Evolutionary conservation across 1,139 yeast species (phyloP).

Genomic region (Arxiozyma telluris): DNA sequence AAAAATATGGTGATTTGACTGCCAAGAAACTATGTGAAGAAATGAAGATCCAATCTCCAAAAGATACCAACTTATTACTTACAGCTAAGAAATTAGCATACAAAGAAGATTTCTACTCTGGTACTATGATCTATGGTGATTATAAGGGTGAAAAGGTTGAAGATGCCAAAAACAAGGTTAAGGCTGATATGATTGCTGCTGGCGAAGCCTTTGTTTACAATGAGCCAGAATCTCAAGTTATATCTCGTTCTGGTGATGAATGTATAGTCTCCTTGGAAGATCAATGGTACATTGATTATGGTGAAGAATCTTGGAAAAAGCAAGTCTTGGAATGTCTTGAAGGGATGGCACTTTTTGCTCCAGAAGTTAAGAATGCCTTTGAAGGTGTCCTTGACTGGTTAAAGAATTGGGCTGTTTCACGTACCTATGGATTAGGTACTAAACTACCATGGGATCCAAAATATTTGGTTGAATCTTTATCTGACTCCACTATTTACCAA

Average conservation of each 20-base stretch:
- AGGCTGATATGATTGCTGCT: constrained; percentile 65
- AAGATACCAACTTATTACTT: constrained; percentile 78
- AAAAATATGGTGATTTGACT: constrained; percentile 78
- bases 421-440: constrained; percentile 95
- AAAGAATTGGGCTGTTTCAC: constrained; percentile 96
- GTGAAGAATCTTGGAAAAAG: constrained; percentile 89
- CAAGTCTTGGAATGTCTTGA: constrained; percentile 75
- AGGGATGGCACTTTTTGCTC: constrained; percentile 67
- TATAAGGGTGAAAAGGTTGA: constrained; percentile 88
- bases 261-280: constrained; percentile 96
- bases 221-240: constrained; percentile 86
- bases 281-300: constrained; percentile 97
- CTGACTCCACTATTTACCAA: constrained; percentile 95
- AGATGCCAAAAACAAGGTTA: constrained; percentile 79
- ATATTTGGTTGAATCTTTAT: constrained; percentile 86
- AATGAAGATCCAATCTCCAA: constrained; percentile 88
- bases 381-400: constrained; percentile 96
- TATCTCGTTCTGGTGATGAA: constrained; percentile 93
- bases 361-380: constrained; percentile 85
- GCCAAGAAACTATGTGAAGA: constrained; percentile 82
- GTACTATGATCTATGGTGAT: constrained; percentile 69
- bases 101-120: constrained; percentile 94
- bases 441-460: constrained; percentile 95
- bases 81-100: constrained; percentile 91
- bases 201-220: constrained; percentile 83